Evolutionary conservation across 2,329 filamentous ascomycete genomes (phyloP).

Genomic region (Trichoderma harzianum): DNA sequence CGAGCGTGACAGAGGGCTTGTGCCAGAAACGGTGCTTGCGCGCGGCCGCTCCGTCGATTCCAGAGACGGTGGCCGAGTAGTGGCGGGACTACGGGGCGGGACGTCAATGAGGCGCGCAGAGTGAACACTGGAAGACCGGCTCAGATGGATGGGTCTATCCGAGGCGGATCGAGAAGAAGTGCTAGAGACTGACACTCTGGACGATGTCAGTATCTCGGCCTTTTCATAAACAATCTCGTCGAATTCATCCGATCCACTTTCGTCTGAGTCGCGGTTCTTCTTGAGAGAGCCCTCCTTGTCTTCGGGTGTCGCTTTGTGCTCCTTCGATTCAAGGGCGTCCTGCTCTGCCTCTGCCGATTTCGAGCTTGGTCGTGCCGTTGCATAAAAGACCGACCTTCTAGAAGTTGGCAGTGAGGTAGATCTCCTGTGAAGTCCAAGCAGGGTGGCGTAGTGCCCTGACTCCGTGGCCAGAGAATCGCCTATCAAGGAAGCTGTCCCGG

Average conservation of each 20-base stretch:
- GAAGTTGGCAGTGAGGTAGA: slow-evolving; percentile 49
- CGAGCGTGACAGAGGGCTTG: slow-evolving; percentile 36
- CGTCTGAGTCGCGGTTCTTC: slow-evolving; percentile 16
- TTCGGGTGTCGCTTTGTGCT: background rate
- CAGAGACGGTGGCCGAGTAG: slow-evolving; percentile 48
- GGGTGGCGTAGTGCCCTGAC: slow-evolving; percentile 27
- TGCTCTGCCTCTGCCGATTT: background rate
- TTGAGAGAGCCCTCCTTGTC: background rate
- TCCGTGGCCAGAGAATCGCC: background rate
- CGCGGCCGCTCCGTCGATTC: slow-evolving; percentile 44
- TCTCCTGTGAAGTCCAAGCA: slow-evolving; percentile 40
- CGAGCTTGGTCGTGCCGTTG: slow-evolving; percentile 7
- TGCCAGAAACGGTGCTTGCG: slow-evolving; percentile 39
- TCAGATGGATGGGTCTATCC: slow-evolving; percentile 41
- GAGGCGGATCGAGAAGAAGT: slow-evolving; percentile 49
- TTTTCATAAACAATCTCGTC: slow-evolving; percentile 54
- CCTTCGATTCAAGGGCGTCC: background rate
- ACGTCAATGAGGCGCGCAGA: slow-evolving; percentile 60
- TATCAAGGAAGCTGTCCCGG: slow-evolving; percentile 17
- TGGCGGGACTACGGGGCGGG: slow-evolving; percentile 47
- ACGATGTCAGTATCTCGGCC: slow-evolving; percentile 55
- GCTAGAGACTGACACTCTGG: slow-evolving; percentile 53
- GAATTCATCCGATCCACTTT: slow-evolving; percentile 38
- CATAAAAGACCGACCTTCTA: slow-evolving; percentile 22
- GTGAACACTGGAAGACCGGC: slow-evolving; percentile 47